phyloP scores from a whole-genome alignment of 495 filamentous ascomycete species.

The Podospora conica region DNA sequence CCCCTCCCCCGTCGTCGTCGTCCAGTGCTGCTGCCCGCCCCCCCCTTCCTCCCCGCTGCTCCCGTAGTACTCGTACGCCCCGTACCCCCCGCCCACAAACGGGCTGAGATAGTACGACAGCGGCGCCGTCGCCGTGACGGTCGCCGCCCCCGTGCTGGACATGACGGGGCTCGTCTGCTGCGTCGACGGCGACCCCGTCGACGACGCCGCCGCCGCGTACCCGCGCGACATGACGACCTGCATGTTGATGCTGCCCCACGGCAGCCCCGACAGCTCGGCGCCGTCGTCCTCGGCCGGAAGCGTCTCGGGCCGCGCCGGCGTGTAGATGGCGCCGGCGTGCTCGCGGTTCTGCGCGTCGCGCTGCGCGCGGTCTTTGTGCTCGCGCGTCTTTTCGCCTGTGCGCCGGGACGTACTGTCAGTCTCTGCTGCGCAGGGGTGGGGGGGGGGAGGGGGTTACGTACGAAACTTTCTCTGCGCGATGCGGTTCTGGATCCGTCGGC shows the following conservation, averaged over 20 bases:
- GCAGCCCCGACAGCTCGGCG: slow-evolving; percentile 51
- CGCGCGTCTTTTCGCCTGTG: slow-evolving; percentile 53
- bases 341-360: slow-evolving; percentile 51
- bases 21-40: slow-evolving; percentile 7
- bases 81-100: slow-evolving; percentile 3
- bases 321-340: slow-evolving; percentile 51
- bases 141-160: background rate
- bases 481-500: slow-evolving; percentile 55
- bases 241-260: slow-evolving; percentile 58
- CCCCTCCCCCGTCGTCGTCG: slow-evolving; percentile 1
- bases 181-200: slow-evolving; percentile 20
- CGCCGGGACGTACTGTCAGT: background rate
- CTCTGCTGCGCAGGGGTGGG: background rate
- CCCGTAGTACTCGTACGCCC: background rate
- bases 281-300: slow-evolving; percentile 38
- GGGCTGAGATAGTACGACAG: slow-evolving; percentile 10
- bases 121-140: background rate
- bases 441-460: slow-evolving; percentile 26
- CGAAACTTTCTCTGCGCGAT: slow-evolving; percentile 57
- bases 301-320: slow-evolving; percentile 43
- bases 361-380: slow-evolving; percentile 51
- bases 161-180: slow-evolving; percentile 15
- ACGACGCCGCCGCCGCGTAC: slow-evolving; percentile 36
- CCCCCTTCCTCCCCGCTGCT: background rate
- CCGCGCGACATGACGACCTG: slow-evolving; percentile 49